Evolutionary conservation across 2,329 filamentous ascomycete species (phyloP).

Genomic region (Cryphonectria nitschkei): DNA sequence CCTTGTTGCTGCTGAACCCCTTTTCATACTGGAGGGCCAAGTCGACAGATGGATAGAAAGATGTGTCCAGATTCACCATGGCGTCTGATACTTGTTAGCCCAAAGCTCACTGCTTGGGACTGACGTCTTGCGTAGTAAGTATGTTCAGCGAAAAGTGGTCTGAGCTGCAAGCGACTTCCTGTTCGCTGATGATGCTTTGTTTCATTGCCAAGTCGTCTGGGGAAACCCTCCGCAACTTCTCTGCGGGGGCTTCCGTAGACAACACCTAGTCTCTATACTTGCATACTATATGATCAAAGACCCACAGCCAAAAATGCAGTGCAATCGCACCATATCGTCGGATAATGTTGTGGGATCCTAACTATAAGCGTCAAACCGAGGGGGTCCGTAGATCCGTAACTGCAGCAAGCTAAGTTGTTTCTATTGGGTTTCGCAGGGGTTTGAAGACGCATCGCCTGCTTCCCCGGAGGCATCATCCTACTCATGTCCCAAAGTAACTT

Average conservation of each 20-base stretch:
- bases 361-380: neutral
- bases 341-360: slow-evolving; percentile 5
- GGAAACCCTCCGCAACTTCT: neutral
- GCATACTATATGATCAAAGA: neutral
- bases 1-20: slow-evolving; percentile 13
- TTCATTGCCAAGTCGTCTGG: neutral
- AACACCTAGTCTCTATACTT: neutral
- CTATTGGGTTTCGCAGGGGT: slow-evolving; percentile 15
- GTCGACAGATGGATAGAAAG: slow-evolving; percentile 16
- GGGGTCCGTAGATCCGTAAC: neutral
- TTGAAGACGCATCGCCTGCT: neutral
- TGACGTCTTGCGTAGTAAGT: neutral
- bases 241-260: neutral
- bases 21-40: slow-evolving; percentile 15
- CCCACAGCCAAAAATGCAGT: neutral
- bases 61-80: slow-evolving; percentile 15
- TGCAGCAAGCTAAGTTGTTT: slow-evolving; percentile 10
- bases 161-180: no score
- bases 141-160: no score
- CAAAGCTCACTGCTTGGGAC: neutral
- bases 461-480: neutral
- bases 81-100: neutral
- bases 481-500: neutral
- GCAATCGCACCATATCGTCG: slow-evolving; percentile 13
- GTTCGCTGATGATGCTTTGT: neutral